phyloP scores from a whole-genome alignment of 164 flowering plant species.

The Buxus sempervirens region DNA sequence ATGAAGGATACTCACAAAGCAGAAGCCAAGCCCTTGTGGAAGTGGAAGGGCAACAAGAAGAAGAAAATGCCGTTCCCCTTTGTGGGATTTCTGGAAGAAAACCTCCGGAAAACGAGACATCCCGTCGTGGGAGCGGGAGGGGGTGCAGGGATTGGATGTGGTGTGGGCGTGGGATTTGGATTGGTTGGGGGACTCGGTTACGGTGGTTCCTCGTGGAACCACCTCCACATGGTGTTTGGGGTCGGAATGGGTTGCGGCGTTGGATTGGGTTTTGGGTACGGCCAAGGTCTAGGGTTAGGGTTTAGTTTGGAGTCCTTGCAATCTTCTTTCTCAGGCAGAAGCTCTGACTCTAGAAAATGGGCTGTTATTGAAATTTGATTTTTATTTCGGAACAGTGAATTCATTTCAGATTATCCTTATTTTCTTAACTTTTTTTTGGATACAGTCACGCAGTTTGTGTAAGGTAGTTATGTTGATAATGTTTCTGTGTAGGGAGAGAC shows the following conservation, averaged over 20 bases:
- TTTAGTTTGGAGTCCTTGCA: conserved; percentile 20
- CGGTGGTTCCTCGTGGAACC: conserved; percentile 47
- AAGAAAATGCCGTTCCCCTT: conserved; percentile 30
- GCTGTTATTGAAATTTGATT: conserved; percentile 22
- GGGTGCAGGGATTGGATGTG: conserved; percentile 73
- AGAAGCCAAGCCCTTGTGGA: conserved; percentile 33
- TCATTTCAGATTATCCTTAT: too few relatives aligned
- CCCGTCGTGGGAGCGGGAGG: conserved; percentile 48
- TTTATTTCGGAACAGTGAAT: too few relatives aligned
- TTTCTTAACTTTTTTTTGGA: too few relatives aligned
- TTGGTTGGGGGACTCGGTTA: conserved; percentile 55
- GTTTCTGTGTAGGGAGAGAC: too few relatives aligned
- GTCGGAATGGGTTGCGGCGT: conserved; percentile 58
- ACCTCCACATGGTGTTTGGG: conserved; percentile 46
- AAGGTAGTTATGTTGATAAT: too few relatives aligned
- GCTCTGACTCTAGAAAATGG: conserved; percentile 16
- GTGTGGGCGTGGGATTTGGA: conserved; percentile 59
- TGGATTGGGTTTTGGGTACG: conserved; percentile 58
- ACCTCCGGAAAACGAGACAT: conserved; percentile 21
- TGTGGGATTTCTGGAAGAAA: conserved; percentile 28
- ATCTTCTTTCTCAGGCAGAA: conserved; percentile 13
- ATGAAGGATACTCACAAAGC: too few relatives aligned
- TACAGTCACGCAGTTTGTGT: too few relatives aligned
- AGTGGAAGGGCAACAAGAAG: conserved; percentile 22
- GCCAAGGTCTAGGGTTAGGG: conserved; percentile 50